Evolutionary conservation across 495 filamentous ascomycete species (phyloP).

Genomic region (Lasiosphaeriaceae sp.): DNA sequence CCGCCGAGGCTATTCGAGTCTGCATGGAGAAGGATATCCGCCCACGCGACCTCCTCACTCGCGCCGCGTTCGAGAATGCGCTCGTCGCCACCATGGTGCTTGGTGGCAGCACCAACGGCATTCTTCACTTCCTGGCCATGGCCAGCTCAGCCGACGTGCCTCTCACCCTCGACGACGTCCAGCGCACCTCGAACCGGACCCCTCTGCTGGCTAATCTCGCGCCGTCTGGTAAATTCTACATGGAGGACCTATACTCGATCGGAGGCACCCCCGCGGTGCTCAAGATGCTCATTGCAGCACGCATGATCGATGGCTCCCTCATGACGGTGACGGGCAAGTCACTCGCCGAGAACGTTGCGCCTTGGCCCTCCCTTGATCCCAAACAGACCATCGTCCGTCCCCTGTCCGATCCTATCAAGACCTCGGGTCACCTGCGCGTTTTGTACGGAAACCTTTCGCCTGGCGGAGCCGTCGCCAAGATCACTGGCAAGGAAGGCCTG

Average conservation of each 20-base stretch:
- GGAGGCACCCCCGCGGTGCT: slow-evolving; percentile 88
- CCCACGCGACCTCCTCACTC: slow-evolving; percentile 80
- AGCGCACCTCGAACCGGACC: slow-evolving; percentile 81
- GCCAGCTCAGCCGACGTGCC: slow-evolving; percentile 82
- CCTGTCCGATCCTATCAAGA: slow-evolving; percentile 79
- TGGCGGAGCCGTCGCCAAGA: slow-evolving; percentile 92
- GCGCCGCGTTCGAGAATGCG: slow-evolving; percentile 86
- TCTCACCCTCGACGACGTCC: slow-evolving; percentile 82
- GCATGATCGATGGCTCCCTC: slow-evolving; percentile 77
- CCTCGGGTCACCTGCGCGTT: slow-evolving; percentile 84
- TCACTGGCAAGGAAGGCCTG: slow-evolving; percentile 92
- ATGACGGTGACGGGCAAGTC: slow-evolving; percentile 91
- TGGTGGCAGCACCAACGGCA: slow-evolving; percentile 87
- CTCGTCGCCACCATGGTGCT: slow-evolving; percentile 90
- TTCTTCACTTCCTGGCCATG: slow-evolving; percentile 94
- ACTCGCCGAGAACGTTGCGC: slow-evolving; percentile 79
- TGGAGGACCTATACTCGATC: slow-evolving; percentile 93
- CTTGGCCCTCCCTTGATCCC: slow-evolving; percentile 74
- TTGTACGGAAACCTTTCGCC: slow-evolving; percentile 88
- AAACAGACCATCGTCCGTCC: slow-evolving; percentile 84
- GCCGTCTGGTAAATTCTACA: slow-evolving; percentile 81
- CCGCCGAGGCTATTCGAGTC: slow-evolving; percentile 76
- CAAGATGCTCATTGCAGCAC: slow-evolving; percentile 82
- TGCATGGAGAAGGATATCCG: slow-evolving; percentile 87
- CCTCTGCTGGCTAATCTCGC: slow-evolving; percentile 93